Percentiles rank a stretch among this genome's conserved stretches.
Conservation (phyloP, 208 protist genomes). For the Trichomonas tenax region DNA sequence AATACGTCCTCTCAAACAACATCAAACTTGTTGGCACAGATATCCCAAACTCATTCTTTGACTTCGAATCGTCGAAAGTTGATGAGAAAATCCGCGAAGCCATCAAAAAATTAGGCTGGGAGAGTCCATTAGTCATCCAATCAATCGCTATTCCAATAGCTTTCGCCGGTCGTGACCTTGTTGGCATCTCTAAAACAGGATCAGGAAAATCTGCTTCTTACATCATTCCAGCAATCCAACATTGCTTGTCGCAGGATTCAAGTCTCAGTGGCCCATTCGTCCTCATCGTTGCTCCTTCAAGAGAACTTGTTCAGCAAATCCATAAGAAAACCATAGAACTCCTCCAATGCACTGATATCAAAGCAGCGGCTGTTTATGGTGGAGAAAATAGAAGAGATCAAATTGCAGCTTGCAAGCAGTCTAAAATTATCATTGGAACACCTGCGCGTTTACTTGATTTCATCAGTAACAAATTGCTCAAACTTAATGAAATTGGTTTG, state of each 20-base stretch:
- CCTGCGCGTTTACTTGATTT: conserved; percentile 69
- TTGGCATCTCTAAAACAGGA: conserved; percentile 59
- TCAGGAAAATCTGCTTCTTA: conserved; percentile 61
- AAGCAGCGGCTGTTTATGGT: not conserved
- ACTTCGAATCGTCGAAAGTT: not conserved
- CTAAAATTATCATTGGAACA: conserved; percentile 61
- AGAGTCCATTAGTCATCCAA: not conserved
- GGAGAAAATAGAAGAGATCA: not conserved
- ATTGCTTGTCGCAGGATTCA: conserved; percentile 39
- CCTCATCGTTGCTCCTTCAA: not conserved
- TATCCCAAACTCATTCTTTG: not conserved
- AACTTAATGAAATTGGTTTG: conserved; percentile 11
- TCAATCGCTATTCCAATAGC: conserved; percentile 48
- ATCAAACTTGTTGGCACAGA: not conserved
- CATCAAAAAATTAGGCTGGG: not conserved
- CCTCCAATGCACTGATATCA: not conserved
- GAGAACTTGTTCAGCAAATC: not conserved
- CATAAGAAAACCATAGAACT: not conserved
- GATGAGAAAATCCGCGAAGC: not conserved
- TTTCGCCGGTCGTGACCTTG: conserved; percentile 57
- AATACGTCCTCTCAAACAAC: not conserved
- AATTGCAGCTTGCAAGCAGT: conserved; percentile 23
- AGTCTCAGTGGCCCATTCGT: not conserved
- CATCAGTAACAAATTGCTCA: conserved; percentile 16
- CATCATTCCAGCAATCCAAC: conserved; percentile 61